Percentiles rank a stretch among this genome's conserved stretches.
These are phyloP conservation scores for Tulasnella calospora DNA, from an alignment of 768 basidiomycete genomes.

Conservation along the genomic window DNA sequence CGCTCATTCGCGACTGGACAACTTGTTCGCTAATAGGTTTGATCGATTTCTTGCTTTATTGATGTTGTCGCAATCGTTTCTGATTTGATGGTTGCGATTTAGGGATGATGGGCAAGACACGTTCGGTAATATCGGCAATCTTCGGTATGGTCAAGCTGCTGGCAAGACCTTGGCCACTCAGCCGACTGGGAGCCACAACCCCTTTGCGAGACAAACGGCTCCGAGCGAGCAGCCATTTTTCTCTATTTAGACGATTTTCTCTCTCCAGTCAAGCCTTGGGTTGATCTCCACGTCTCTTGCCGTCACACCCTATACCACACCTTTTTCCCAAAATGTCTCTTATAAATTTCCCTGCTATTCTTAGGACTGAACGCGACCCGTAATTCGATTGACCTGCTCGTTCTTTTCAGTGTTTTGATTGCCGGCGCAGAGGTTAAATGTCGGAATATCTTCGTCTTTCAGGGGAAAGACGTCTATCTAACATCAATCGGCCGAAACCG, in stretches of 20 bases:
- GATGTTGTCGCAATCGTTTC: background rate
- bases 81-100: background rate
- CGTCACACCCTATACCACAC: background rate
- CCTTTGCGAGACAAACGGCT: conserved; percentile 36
- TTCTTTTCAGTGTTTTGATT: background rate
- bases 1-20: conserved; percentile 68
- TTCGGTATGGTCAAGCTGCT: conserved; percentile 46
- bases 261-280: background rate
- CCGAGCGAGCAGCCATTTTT: conserved; percentile 74
- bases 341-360: background rate
- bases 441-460: background rate
- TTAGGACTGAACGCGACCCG: background rate
- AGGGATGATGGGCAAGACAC: conserved; percentile 89
- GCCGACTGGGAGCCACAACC: conserved; percentile 24
- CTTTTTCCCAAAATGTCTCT: background rate
- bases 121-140: conserved; percentile 80
- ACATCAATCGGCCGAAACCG: too few species aligned
- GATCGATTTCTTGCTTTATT: background rate
- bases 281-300: background rate
- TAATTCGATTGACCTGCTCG: background rate
- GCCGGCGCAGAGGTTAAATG: background rate
- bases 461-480: background rate
- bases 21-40: conserved; percentile 68
- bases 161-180: conserved; percentile 14
- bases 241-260: conserved; percentile 47